Base-by-base conservation (phyloP, 2,329 filamentous ascomycete species). In the Beauveria medogensis region DNA sequence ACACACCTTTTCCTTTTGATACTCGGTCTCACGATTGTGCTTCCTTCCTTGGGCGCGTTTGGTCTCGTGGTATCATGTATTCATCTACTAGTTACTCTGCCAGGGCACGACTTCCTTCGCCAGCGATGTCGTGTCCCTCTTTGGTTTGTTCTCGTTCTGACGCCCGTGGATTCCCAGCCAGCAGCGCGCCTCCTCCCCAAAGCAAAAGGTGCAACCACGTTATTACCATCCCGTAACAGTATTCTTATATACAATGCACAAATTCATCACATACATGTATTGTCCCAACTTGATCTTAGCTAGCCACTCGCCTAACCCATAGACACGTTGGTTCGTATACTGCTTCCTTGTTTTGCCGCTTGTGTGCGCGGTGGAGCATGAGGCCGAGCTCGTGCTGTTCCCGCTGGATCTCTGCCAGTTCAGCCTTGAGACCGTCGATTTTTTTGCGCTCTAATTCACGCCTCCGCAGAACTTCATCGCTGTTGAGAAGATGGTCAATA, bases 351-450 rank as follows among this genome's bases (percentile, higher is more conserved):
- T 92, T 89, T 66, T 86, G 80, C 53, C 90, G 82, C 76, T 91
- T 92, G 74, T 89, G 88, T 10, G 88, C 87, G 24, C 88, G 78
- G 70, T 90, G 84, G 59, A 94, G 77, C 72, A 86, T 87, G 67
- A 94, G 75, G 1, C 90, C 90, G 47, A 92, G 75, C 60, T 94
- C 89, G 69, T 93, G 88, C 72, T 92, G 88, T 72, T 93, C 86
- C 64, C 85, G 81, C 72, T 85, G 82, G 28, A 94, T 83, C 64
- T 92, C 89, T 3, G 86, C 82, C 41, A 93, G 79, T 70, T 92
- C 88, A 55, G 75, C 74, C 62, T 82, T 81, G 56, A 92, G 77
- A 24, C 77, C 80, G 64, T 87, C 83, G 0, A 94, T 84, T 69
- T 89, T 91, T 46, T 77, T 74, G 72, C 85, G 86, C 72, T 85